These are phyloP conservation scores for Pythium sp. DNA, from an alignment of 352 stramenopile genomes.

Conservation along the genomic window DNA sequence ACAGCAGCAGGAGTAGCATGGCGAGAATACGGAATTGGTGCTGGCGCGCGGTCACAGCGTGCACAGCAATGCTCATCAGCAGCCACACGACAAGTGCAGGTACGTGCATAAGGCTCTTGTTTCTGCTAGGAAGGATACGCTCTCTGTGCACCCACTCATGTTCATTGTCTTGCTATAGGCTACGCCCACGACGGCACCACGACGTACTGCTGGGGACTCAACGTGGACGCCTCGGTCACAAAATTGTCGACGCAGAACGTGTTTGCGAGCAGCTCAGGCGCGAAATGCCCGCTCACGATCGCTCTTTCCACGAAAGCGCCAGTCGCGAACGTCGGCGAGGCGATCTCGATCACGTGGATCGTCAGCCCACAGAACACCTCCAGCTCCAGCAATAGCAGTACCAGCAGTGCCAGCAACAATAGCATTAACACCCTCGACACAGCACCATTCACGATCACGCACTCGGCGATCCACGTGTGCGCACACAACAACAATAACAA, in stretches of 20 bases:
- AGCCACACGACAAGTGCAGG: neutral
- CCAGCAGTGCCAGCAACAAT: neutral
- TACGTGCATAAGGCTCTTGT: neutral
- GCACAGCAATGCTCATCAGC: neutral
- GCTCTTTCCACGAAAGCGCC: neutral
- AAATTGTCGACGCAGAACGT: conserved; percentile 19
- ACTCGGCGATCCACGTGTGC: conserved; percentile 25
- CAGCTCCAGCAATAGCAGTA: neutral
- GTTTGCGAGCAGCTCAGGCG: conserved; percentile 11
- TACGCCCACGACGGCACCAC: conserved; percentile 22
- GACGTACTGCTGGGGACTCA: conserved; percentile 38
- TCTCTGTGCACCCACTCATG: neutral
- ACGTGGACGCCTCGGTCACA: conserved; percentile 15
- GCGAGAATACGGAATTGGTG: conserved; percentile 12
- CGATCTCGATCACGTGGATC: conserved; percentile 21
- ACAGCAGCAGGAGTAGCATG: conserved; percentile 3
- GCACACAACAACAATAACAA: neutral
- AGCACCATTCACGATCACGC: conserved; percentile 7
- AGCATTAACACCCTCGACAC: neutral
- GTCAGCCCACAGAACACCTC: conserved; percentile 12
- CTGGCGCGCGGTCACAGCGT: conserved; percentile 5
- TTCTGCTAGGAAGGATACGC: neutral
- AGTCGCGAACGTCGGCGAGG: conserved; percentile 11
- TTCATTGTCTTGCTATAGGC: neutral
- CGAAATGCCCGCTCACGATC: conserved; percentile 26